Evolutionary conservation across 805 yeast species (phyloP), one percentile per base, ranked within the genome.

Genomic region (Alloascoidea africana): DNA sequence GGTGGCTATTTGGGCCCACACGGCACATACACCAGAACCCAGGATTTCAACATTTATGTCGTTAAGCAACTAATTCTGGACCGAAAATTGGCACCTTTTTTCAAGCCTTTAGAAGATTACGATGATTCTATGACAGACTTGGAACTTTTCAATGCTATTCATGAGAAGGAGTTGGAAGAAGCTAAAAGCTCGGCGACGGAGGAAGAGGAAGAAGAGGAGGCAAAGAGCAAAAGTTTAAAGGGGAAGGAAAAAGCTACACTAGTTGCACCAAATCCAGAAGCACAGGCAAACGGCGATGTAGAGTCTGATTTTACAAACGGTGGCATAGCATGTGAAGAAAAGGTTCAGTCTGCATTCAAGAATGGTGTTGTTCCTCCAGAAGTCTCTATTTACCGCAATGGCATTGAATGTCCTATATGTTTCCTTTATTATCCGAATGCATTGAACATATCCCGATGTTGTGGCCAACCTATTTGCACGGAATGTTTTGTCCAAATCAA

Each of bases 401-500:
- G 84, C 3, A 58, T 67, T 18, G 98, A 91, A 50, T 89, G 98
- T 54, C 97, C 98, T 5, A 89, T 89, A 45, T 89, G 98, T 53
- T 89, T 89, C 53, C 65, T 91, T 5, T 83, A 69, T 52, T 86
- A 78, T 56, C 96, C 97, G 1, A 65, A 70, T 17, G 70, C 73
- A 47, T 56, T 87, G 43, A 91, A 91, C 58, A 55, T 68, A 38
- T 78, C 94, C 5, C 66, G 94, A 34, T 89, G 98, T 56, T 89
- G 98, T 55, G 70, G 71, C 36, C 97, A 89, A 54, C 87, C 94
- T 1, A 86, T 89, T 15, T 91, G 98, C 58, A 70, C 95, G 2
- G 97, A 89, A 58, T 89, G 98, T 53, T 91, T 89, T 68, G 96
- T 89, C 6, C 96, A 89, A 56, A 86, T 89, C 53, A 85, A 83